These are phyloP conservation scores for fission yeast (Schizosaccharomyces pombe) DNA, from an alignment of 805 yeast genomes.

Conservation along the genomic window DNA sequence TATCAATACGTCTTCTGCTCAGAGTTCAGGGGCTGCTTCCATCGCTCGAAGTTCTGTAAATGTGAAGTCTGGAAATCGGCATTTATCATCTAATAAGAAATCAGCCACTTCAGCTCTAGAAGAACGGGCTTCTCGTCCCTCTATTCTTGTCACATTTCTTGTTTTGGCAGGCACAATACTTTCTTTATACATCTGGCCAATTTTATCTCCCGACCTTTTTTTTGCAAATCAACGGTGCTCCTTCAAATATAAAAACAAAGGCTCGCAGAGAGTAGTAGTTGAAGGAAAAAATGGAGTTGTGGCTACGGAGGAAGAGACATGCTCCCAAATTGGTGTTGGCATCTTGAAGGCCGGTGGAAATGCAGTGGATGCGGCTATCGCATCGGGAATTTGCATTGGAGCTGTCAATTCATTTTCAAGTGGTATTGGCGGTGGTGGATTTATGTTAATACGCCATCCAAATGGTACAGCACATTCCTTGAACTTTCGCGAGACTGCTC, in stretches of 20 bases:
- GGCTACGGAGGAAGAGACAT: constrained; percentile 37
- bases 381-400: constrained; percentile 75
- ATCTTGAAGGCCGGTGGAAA: constrained; percentile 40
- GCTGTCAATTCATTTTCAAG: constrained; percentile 58
- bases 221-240: no score
- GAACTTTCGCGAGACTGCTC: constrained; percentile 82
- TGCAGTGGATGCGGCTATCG: constrained; percentile 86
- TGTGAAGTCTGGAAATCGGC: no score
- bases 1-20: no score
- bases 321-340: constrained; percentile 38
- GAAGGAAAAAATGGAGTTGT: constrained; percentile 31
- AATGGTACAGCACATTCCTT: constrained; percentile 33
- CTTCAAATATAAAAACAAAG: background rate
- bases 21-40: no score
- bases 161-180: no score
- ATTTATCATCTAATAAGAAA: no score
- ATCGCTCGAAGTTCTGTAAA: no score
- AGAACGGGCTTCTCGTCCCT: no score
- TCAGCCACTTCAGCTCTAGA: no score
- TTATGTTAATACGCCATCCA: constrained; percentile 26
- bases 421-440: constrained; percentile 88
- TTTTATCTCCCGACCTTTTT: no score
- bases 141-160: no score
- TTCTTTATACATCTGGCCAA: no score
- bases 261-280: constrained; percentile 4